phyloP scores from a whole-genome alignment of 257 asterid genomes.

The Asclepias syriaca region DNA sequence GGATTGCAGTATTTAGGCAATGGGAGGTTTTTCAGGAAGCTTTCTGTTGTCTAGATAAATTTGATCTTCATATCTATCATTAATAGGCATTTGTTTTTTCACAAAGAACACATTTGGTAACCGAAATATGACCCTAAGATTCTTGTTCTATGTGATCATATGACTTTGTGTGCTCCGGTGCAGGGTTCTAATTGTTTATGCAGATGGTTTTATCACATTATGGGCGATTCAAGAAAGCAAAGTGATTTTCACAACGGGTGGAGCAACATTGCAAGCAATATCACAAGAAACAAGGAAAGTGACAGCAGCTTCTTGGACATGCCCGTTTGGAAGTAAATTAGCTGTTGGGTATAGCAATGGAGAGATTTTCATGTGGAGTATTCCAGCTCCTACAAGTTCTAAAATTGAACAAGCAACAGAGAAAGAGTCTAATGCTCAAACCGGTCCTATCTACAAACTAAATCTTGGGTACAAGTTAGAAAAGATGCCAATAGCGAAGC shows the following conservation, averaged over 20 bases:
- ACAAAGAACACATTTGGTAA: neutral
- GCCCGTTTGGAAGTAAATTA: conserved; percentile 72
- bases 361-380: conserved; percentile 69
- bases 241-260: conserved; percentile 41
- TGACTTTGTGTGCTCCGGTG: conserved; percentile 9
- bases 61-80: neutral
- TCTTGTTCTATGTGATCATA: neutral
- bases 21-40: neutral
- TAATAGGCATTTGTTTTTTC: neutral
- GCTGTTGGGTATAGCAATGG: conserved; percentile 86
- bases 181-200: conserved; percentile 68
- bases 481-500: conserved; percentile 62
- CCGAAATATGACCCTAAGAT: neutral
- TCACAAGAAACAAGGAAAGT: conserved; percentile 65
- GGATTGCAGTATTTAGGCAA: neutral
- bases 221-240: conserved; percentile 84
- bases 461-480: conserved; percentile 86
- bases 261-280: conserved; percentile 39
- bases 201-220: conserved; percentile 58
- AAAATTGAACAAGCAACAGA: conserved; percentile 32
- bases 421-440: conserved; percentile 37
- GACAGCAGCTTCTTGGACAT: conserved; percentile 90
- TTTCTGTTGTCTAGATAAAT: neutral
- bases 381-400: conserved; percentile 43
- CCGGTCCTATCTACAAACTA: conserved; percentile 57